These are phyloP conservation scores for Geranium incanum DNA, from an alignment of 441 rosid species.

Conservation along the genomic window DNA sequence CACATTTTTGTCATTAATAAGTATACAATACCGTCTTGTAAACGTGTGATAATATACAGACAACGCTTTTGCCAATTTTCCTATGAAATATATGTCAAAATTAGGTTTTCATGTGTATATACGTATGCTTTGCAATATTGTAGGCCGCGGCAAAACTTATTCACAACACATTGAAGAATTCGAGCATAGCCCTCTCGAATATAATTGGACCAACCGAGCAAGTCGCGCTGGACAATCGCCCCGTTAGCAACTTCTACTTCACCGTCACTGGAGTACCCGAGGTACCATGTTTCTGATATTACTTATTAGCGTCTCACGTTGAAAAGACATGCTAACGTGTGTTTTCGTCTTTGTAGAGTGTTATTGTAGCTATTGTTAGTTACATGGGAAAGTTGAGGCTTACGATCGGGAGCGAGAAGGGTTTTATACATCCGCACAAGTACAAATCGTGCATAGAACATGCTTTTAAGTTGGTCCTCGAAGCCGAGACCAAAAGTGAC, in stretches of 20 bases:
- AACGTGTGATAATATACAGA: too few species aligned
- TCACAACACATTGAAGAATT: conserved; percentile 24
- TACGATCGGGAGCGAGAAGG: conserved; percentile 39
- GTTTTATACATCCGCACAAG: conserved; percentile 33
- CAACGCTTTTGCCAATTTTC: too few species aligned
- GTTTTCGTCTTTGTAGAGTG: conserved; percentile 31
- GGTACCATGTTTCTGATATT: conserved; percentile 19
- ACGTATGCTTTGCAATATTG: not conserved
- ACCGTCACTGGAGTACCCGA: conserved; percentile 33
- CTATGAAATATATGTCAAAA: not conserved
- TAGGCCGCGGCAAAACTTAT: conserved; percentile 31
- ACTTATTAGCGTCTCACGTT: too few species aligned
- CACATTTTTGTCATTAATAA: too few species aligned
- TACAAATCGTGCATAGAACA: conserved; percentile 27
- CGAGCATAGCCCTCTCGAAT: conserved; percentile 37
- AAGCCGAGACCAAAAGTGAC: conserved; percentile 19
- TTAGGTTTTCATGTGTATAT: not conserved
- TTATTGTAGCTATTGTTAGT: conserved; percentile 33
- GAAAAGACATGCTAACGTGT: not conserved
- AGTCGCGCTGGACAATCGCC: conserved; percentile 37
- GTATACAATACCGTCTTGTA: too few species aligned
- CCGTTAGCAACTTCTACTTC: conserved; percentile 38
- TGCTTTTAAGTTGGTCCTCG: conserved; percentile 34
- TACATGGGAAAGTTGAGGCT: conserved; percentile 38
- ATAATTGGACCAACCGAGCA: conserved; percentile 37